phyloP scores from a whole-genome alignment of 108 stramenopile genomes.

The Cyclotella atomus region DNA sequence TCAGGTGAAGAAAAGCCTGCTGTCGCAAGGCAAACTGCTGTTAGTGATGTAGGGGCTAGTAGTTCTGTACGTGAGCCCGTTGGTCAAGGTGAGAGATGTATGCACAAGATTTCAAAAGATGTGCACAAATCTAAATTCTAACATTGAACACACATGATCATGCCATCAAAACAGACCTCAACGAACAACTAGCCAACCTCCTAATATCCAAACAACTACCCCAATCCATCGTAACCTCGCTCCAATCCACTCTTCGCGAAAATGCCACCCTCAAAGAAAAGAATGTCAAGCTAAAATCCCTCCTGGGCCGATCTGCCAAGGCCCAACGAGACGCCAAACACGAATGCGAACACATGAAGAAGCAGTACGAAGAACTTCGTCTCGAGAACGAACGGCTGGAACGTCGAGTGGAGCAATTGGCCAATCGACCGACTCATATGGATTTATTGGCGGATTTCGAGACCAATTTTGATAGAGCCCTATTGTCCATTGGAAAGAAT shows the following conservation, averaged over 20 bases:
- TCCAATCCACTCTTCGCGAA: constrained; percentile 70
- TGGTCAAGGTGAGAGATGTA: constrained; percentile 8
- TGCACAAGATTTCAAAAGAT: too few relatives aligned
- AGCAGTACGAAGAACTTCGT: constrained; percentile 51
- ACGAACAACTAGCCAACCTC: constrained; percentile 34
- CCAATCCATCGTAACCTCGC: constrained; percentile 45
- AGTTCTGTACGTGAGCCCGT: neutral
- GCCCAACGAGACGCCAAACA: constrained; percentile 86
- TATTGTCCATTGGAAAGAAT: constrained; percentile 54
- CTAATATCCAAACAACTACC: constrained; percentile 30
- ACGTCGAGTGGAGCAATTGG: constrained; percentile 69
- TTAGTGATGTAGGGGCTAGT: neutral
- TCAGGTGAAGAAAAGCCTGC: neutral
- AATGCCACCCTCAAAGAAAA: constrained; percentile 77
- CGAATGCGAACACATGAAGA: constrained; percentile 67
- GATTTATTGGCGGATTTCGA: constrained; percentile 90
- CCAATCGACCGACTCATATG: constrained; percentile 83
- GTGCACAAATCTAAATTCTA: neutral
- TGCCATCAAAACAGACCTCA: constrained; percentile 16
- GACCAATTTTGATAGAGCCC: constrained; percentile 86
- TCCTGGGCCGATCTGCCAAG: constrained; percentile 86
- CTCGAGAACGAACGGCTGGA: constrained; percentile 71
- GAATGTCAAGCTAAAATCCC: constrained; percentile 80
- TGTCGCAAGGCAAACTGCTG: neutral
- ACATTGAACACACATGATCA: neutral